These are phyloP conservation scores for Pseudogymnoascus sp. DNA, from an alignment of 2,329 filamentous ascomycete genomes.

Conservation along the genomic window DNA sequence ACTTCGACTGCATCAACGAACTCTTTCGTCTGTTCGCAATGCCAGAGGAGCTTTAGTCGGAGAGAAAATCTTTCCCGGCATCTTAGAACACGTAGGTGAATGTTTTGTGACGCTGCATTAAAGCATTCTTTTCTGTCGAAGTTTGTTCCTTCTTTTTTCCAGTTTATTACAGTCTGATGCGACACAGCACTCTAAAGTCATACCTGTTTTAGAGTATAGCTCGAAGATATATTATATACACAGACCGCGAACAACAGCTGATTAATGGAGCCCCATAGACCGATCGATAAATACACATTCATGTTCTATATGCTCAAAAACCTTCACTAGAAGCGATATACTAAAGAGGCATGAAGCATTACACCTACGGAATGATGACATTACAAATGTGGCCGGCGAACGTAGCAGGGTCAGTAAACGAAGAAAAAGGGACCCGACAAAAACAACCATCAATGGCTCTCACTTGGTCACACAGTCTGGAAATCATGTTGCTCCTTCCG, in stretches of 20 bases:
- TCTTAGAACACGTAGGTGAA: constrained; percentile 19
- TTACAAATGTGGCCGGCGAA: not conserved
- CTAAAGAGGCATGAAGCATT: constrained; percentile 21
- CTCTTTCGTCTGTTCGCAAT: constrained; percentile 17
- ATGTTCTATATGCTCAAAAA: constrained; percentile 21
- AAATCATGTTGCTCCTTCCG: not conserved
- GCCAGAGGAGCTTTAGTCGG: constrained; percentile 20
- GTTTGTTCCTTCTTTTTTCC: not conserved
- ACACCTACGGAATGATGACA: constrained; percentile 11
- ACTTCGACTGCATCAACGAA: not conserved
- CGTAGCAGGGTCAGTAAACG: not conserved
- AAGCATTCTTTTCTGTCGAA: not conserved
- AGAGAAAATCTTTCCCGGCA: constrained; percentile 23
- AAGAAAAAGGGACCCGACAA: not conserved
- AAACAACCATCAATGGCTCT: not conserved
- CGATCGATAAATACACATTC: constrained; percentile 14
- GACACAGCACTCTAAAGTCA: not conserved
- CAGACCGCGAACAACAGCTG: not conserved
- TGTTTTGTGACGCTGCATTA: not conserved
- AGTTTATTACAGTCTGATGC: constrained; percentile 14
- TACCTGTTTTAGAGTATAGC: not conserved
- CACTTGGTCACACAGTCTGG: not conserved
- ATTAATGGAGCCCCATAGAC: not conserved
- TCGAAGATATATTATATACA: not conserved
- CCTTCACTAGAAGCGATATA: constrained; percentile 22